These are phyloP conservation scores for Ophiostoma ulmi DNA, from an alignment of 2,329 filamentous ascomycete genomes.

Conservation along the genomic window DNA sequence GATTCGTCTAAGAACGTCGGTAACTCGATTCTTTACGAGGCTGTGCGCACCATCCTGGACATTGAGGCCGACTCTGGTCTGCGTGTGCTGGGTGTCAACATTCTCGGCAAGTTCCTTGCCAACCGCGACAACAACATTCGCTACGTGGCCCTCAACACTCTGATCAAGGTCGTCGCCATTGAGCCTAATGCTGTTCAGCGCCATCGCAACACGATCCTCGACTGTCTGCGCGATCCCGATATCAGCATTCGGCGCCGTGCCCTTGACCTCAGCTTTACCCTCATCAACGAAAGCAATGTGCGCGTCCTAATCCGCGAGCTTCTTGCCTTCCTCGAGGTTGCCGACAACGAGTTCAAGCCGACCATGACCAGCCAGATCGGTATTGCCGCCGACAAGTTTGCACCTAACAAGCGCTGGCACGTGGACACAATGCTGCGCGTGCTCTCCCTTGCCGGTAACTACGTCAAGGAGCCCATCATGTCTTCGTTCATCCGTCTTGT, in stretches of 20 bases:
- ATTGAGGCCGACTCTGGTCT: slow-evolving; percentile 96
- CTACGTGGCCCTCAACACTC: slow-evolving; percentile 93
- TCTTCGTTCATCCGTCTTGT: slow-evolving; percentile 95
- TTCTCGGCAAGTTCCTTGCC: slow-evolving; percentile 90
- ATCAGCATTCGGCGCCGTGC: slow-evolving; percentile 94
- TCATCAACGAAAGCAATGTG: slow-evolving; percentile 96
- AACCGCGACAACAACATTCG: slow-evolving; percentile 99
- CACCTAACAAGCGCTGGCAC: slow-evolving; percentile 97
- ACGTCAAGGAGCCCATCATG: slow-evolving; percentile 95
- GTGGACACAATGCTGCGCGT: slow-evolving; percentile 96
- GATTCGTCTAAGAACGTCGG: slow-evolving; percentile 98
- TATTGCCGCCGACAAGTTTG: slow-evolving; percentile 90
- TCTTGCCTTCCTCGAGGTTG: slow-evolving; percentile 90
- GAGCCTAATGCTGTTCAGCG: slow-evolving; percentile 96
- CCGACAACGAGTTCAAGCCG: slow-evolving; percentile 97
- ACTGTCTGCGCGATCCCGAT: slow-evolving; percentile 92
- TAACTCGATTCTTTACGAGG: slow-evolving; percentile 96
- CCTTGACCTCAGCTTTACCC: slow-evolving; percentile 94
- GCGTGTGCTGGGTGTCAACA: slow-evolving; percentile 92
- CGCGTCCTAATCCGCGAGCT: slow-evolving; percentile 89
- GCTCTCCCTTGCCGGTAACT: slow-evolving; percentile 87
- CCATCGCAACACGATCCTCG: slow-evolving; percentile 94
- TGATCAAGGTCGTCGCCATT: slow-evolving; percentile 96
- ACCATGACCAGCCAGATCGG: slow-evolving; percentile 98
- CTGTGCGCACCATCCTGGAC: slow-evolving; percentile 92